Base-by-base conservation (phyloP, 257 asterid genomes). In the Hygrophila difformis region DNA sequence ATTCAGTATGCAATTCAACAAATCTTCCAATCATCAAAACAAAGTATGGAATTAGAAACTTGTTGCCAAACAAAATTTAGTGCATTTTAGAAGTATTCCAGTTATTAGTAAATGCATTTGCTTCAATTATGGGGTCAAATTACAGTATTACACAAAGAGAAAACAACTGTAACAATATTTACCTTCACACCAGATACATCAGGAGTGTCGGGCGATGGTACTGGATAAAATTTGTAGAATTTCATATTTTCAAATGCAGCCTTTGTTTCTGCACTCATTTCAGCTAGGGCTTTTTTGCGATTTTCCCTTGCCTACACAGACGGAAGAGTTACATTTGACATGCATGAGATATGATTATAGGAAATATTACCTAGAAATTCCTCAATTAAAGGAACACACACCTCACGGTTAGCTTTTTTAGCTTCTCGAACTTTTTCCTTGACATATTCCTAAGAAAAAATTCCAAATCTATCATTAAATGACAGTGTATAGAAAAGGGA, bases 181-280 rank as follows among this genome's bases (percentile, higher is more conserved):
- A 81, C 96, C 96, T 81, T 85, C 56, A 78, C 85, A 19, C 28
- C 17, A n/a, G 96, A 77, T 60, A 86, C 83, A 60, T 86, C 93
- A 22, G 96, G 94, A 12, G 88, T 58, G 39, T 75, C 84, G 1
- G 94, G 68, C 13, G 91, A 45, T 29, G 89, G 7, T 53, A 73
- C 87, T 1, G 96, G 98, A 74, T 89, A 89, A 68, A 82, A 89
- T 60, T 89, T 89, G 69, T 69, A 69, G 59, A 85, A 77, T 36
- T 43, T 68, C 86, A 85, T 85, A 51, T 63, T 73, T 52, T 82
- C 67, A 62, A 75, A 74, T 15, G 94, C 96, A 55, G 73, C 60
- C 81, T 41, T 89, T 35, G 81, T 60, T 56, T 72, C 84, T 5
- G 34, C 63, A 43, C 84, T 77, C 98, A 89, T 65, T 56, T 82